Conservation (phyloP, 345 rosid species). For the Carallia brachiata region DNA sequence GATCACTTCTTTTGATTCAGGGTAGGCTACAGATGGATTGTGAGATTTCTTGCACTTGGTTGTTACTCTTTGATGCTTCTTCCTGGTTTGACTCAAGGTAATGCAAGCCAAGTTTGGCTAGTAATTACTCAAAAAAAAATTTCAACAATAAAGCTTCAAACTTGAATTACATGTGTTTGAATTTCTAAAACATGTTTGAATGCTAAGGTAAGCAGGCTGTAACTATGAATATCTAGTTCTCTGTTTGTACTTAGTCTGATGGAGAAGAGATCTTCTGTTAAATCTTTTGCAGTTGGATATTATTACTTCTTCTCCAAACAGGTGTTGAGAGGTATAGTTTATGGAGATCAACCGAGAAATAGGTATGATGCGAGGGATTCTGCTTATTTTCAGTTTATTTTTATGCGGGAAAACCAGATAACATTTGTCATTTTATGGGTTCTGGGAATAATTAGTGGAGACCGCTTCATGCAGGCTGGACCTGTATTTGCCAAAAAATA, state of each 20-base stretch:
- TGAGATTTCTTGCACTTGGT: constrained; percentile 88
- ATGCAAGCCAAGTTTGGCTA: background rate
- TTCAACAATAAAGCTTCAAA: too few relatives aligned
- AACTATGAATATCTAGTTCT: background rate
- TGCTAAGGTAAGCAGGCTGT: background rate
- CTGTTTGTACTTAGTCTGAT: constrained; percentile 19
- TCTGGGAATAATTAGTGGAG: background rate
- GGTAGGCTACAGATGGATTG: constrained; percentile 97
- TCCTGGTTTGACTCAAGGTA: constrained; percentile 98
- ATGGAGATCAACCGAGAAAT: constrained; percentile 96
- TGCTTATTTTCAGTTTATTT: background rate
- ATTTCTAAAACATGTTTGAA: too few relatives aligned
- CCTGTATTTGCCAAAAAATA: constrained; percentile 76
- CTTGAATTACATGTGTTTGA: too few relatives aligned
- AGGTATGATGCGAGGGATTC: constrained; percentile 41
- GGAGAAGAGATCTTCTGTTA: too few relatives aligned
- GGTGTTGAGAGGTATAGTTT: constrained; percentile 74
- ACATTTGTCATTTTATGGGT: too few relatives aligned
- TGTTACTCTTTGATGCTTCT: constrained; percentile 74
- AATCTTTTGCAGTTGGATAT: constrained; percentile 72
- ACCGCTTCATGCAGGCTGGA: constrained; percentile 63
- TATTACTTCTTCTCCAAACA: constrained; percentile 82
- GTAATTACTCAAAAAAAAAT: too few relatives aligned
- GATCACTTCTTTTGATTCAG: constrained; percentile 58
- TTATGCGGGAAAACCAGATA: too few relatives aligned